Evolutionary conservation across 495 filamentous ascomycete genomes (phyloP).

Genomic region (Massariosphaeria phaeospora): DNA sequence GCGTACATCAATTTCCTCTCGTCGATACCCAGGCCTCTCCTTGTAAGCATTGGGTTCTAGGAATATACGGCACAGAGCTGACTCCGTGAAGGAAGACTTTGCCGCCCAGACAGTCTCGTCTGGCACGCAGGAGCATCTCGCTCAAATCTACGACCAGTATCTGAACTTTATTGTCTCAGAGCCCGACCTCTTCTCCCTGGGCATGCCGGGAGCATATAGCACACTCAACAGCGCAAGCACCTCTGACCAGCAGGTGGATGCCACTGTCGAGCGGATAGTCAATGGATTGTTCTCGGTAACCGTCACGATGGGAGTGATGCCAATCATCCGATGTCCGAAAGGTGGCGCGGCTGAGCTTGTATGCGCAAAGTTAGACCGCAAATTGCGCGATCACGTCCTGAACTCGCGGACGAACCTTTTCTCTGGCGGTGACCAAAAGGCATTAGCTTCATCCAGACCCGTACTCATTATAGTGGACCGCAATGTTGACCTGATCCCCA

Average conservation of each 20-base stretch:
- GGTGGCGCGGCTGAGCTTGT: slow-evolving; percentile 93
- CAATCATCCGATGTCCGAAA: slow-evolving; percentile 87
- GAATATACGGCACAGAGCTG: background rate
- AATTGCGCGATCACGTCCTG: slow-evolving; percentile 91
- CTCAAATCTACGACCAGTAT: slow-evolving; percentile 95
- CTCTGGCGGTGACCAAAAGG: slow-evolving; percentile 51
- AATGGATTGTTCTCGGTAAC: slow-evolving; percentile 93
- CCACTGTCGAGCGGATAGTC: slow-evolving; percentile 81
- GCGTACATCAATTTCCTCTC: slow-evolving; percentile 97
- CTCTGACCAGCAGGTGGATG: slow-evolving; percentile 82
- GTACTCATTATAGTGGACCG: slow-evolving; percentile 88
- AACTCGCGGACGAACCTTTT: slow-evolving; percentile 97
- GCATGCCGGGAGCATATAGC: slow-evolving; percentile 86
- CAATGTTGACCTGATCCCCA: slow-evolving; percentile 93
- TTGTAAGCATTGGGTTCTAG: slow-evolving; percentile 37
- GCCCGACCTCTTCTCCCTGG: slow-evolving; percentile 91
- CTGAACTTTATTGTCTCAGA: slow-evolving; percentile 96
- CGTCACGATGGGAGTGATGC: slow-evolving; percentile 92
- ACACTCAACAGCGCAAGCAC: slow-evolving; percentile 89
- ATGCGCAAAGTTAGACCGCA: slow-evolving; percentile 86
- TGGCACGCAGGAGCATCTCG: slow-evolving; percentile 78
- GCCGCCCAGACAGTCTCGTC: slow-evolving; percentile 78
- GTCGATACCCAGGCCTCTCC: slow-evolving; percentile 82
- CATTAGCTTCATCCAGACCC: slow-evolving; percentile 58
- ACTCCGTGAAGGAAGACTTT: slow-evolving; percentile 65